phyloP scores from a whole-genome alignment of 257 asterid species.

The Prunella vulgaris region DNA sequence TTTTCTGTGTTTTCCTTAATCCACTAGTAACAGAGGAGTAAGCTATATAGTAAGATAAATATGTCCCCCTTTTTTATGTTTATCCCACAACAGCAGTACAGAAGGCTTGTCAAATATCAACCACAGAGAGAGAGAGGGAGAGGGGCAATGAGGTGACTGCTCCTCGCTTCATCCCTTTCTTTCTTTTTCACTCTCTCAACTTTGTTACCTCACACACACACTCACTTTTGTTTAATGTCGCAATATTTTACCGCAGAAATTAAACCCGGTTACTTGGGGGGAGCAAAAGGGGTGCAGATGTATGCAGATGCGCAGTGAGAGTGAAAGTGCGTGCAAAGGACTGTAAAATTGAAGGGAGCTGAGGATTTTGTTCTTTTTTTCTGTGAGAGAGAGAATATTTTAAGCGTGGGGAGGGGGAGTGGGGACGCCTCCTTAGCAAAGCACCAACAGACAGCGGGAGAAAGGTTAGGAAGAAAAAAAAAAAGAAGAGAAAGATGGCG shows the following conservation, averaged over 20 bases:
- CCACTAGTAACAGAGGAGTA: background rate
- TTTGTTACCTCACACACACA: conserved; percentile 24
- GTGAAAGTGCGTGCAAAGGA: conserved; percentile 30
- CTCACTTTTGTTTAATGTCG: background rate
- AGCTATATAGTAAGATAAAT: conserved; percentile 19
- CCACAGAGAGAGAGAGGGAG: conserved; percentile 26
- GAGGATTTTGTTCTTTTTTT: conserved; percentile 15
- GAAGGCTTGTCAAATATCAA: conserved; percentile 31
- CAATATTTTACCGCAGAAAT: conserved; percentile 7
- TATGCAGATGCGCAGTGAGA: conserved; percentile 23
- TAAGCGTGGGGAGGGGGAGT: conserved; percentile 13
- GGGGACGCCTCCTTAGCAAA: conserved; percentile 50
- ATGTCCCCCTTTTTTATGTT: background rate
- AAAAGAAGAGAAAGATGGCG: conserved; percentile 5
- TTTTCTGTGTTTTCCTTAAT: conserved; percentile 9
- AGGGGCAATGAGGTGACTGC: conserved; percentile 21
- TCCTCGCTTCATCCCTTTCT: conserved; percentile 34
- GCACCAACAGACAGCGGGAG: conserved; percentile 44
- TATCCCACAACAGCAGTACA: conserved; percentile 23
- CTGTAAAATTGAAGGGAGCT: conserved; percentile 18
- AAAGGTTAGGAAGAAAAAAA: conserved; percentile 30
- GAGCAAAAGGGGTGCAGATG: conserved; percentile 20
- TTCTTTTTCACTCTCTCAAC: conserved; percentile 4
- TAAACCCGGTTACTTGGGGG: conserved; percentile 39
- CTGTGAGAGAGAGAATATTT: background rate